Conservation (phyloP, 805 yeast genomes). For the Peterozyma toletana region DNA sequence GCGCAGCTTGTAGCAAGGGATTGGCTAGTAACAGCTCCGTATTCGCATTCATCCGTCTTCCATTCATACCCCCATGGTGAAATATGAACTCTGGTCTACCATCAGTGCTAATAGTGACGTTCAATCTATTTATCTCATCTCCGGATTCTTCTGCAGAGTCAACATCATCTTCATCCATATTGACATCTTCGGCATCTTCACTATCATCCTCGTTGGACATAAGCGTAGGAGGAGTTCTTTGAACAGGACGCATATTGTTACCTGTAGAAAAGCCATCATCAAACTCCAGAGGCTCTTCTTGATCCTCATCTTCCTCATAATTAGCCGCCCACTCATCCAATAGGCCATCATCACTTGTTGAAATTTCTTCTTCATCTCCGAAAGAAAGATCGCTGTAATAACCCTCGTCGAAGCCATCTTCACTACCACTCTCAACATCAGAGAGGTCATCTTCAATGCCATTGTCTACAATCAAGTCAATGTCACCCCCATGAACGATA, state of each 20-base stretch:
- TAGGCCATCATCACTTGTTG: constrained; percentile 14
- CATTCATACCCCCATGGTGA: not conserved
- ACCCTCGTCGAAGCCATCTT: constrained; percentile 11
- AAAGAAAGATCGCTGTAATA: constrained; percentile 14
- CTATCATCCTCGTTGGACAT: constrained; percentile 15
- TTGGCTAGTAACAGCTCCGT: constrained; percentile 3
- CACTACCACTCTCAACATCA: constrained; percentile 11
- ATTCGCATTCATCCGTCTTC: constrained; percentile 3
- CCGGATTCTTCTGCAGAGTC: constrained; percentile 9
- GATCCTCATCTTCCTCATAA: constrained; percentile 23
- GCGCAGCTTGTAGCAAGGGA: constrained; percentile 2
- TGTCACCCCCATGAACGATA: constrained; percentile 17
- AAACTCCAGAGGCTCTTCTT: constrained; percentile 23
- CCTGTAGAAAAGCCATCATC: constrained; percentile 22
- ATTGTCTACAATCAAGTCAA: constrained; percentile 15
- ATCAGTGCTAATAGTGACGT: constrained; percentile 5
- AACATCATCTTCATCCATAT: constrained; percentile 4
- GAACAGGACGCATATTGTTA: constrained; percentile 18
- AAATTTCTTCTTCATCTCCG: constrained; percentile 15
- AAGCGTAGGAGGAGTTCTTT: constrained; percentile 21
- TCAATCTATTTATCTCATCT: constrained; percentile 3
- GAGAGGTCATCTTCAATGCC: constrained; percentile 17
- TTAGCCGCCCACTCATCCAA: constrained; percentile 14
- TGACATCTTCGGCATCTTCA: constrained; percentile 13
- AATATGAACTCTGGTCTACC: constrained; percentile 10